Evolutionary conservation across 371 early-diverging fungal species (phyloP).

Genomic region (Mucor plumbeus): DNA sequence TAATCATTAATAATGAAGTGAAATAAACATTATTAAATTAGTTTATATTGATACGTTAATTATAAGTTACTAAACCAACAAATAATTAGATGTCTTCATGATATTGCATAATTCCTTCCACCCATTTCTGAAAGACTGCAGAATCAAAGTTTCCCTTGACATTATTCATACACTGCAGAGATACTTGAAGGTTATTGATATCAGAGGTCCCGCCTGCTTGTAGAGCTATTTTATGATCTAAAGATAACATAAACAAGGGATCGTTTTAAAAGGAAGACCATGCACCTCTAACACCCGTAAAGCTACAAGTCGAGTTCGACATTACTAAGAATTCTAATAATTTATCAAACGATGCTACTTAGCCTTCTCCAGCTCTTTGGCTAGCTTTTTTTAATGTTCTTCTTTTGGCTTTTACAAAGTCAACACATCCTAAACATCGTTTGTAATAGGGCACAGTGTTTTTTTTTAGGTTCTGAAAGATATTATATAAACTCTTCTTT

Average conservation of each 20-base stretch:
- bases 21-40: too few species aligned
- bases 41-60: too few species aligned
- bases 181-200: neutral
- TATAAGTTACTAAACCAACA: too few species aligned
- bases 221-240: neutral
- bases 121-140: neutral
- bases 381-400: neutral
- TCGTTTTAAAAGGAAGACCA: neutral
- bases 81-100: too few species aligned
- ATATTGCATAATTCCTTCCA: neutral
- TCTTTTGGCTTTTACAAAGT: neutral
- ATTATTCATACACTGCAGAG: neutral
- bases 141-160: neutral
- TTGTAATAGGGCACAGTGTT: neutral
- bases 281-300: neutral
- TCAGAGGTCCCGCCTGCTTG: neutral
- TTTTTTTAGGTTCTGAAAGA: neutral
- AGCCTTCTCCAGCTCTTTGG: neutral
- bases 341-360: neutral
- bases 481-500: neutral
- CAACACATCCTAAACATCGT: neutral
- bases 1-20: too few species aligned
- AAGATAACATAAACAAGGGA: neutral
- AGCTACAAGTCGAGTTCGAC: neutral
- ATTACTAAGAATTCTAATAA: neutral